A percentile compares a stretch with the other conserved stretches of the same genome.
These are phyloP conservation scores for Dioszegia hungarica DNA, from an alignment of 768 basidiomycete species.

Conservation along the genomic window DNA sequence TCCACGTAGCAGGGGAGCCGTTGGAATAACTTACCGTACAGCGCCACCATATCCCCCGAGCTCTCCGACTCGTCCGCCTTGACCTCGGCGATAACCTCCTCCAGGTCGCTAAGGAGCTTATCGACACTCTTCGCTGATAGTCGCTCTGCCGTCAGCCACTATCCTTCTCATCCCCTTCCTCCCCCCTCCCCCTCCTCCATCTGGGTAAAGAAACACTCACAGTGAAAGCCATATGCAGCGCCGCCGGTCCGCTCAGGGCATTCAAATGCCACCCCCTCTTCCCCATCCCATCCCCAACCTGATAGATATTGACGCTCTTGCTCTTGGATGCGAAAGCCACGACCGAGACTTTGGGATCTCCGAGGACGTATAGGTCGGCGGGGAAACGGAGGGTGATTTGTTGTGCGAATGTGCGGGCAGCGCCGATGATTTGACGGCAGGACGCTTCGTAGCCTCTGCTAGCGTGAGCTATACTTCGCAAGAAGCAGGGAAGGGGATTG, in stretches of 20 bases:
- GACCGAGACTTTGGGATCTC: constrained; percentile 82
- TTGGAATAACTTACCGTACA: constrained; percentile 64
- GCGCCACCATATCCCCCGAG: constrained; percentile 70
- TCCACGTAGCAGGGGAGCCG: background rate
- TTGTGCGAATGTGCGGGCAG: constrained; percentile 61
- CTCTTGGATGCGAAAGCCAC: constrained; percentile 71
- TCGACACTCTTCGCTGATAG: constrained; percentile 74
- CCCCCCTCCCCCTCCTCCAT: background rate
- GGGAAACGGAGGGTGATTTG: constrained; percentile 55
- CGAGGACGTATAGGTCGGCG: constrained; percentile 77
- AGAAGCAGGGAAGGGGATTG: background rate
- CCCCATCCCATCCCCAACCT: constrained; percentile 84
- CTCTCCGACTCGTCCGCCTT: constrained; percentile 57
- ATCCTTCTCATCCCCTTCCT: background rate
- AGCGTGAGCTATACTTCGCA: too few relatives aligned
- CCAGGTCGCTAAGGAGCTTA: constrained; percentile 76
- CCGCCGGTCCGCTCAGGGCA: constrained; percentile 66
- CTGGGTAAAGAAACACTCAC: constrained; percentile 52
- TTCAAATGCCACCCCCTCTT: constrained; percentile 88
- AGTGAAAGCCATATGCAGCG: constrained; percentile 89
- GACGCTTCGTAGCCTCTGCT: constrained; percentile 81
- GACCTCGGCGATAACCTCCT: constrained; percentile 68
- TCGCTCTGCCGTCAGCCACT: constrained; percentile 53
- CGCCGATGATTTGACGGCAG: constrained; percentile 73
- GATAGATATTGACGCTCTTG: constrained; percentile 65